A percentile compares a stretch with the other conserved stretches of the same genome.
phyloP scores from a whole-genome alignment of 768 basidiomycete species.

The Psilocybe cubensis region DNA sequence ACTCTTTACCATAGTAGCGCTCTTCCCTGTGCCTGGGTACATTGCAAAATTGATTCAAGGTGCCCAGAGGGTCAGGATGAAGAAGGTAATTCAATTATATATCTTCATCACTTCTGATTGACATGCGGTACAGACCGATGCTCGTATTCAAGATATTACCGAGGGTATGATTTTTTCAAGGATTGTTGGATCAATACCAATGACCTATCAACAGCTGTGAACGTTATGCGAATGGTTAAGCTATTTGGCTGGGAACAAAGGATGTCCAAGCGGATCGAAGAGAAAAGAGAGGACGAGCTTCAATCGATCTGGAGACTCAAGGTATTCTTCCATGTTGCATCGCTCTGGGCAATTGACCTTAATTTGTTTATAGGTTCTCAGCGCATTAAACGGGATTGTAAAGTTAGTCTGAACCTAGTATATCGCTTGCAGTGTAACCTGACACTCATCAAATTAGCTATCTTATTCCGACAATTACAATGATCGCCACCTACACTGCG shows the following conservation, averaged over 20 bases:
- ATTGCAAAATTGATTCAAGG: conserved; percentile 48
- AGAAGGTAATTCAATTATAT: conserved; percentile 25
- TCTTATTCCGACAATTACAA: conserved; percentile 65
- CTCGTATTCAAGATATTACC: conserved; percentile 62
- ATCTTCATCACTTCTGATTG: background rate
- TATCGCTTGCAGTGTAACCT: background rate
- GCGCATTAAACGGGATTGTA: conserved; percentile 14
- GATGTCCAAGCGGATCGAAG: conserved; percentile 53
- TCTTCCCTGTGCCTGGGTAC: conserved; percentile 62
- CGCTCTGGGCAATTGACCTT: background rate
- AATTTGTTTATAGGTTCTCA: background rate
- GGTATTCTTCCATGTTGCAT: conserved; percentile 7
- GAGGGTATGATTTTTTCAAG: conserved; percentile 32
- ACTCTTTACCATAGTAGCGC: conserved; percentile 50
- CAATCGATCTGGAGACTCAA: conserved; percentile 52
- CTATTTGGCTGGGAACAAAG: conserved; percentile 72
- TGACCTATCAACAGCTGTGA: conserved; percentile 44
- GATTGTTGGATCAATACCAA: background rate
- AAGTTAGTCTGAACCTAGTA: conserved; percentile 5
- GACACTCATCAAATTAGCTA: conserved; percentile 38
- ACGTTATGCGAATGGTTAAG: conserved; percentile 73
- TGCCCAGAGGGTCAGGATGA: conserved; percentile 51
- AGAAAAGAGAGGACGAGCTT: conserved; percentile 68
- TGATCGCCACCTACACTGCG: conserved; percentile 66
- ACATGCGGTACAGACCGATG: conserved; percentile 40